Evolutionary conservation across 2,329 filamentous ascomycete species (phyloP).

Genomic region (Ophiostoma sp.): DNA sequence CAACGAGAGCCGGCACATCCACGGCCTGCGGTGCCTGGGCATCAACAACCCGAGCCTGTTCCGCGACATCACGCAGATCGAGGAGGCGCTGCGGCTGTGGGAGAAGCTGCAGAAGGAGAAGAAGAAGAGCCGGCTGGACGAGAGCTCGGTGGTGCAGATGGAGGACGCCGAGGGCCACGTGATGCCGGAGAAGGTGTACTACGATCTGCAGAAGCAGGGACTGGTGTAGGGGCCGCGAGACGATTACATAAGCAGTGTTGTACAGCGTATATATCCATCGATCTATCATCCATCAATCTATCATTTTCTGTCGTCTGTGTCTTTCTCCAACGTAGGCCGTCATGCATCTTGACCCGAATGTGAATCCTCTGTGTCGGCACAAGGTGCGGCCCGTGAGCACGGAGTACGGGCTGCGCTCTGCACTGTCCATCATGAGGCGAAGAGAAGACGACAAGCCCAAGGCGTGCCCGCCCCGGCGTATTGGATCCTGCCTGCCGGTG

Average conservation of each 20-base stretch:
- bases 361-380: background rate
- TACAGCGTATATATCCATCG: background rate
- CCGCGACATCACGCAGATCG: slow-evolving; percentile 86
- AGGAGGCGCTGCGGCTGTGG: slow-evolving; percentile 83
- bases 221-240: slow-evolving; percentile 51
- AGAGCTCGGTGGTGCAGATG: slow-evolving; percentile 92
- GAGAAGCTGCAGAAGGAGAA: slow-evolving; percentile 86
- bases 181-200: slow-evolving; percentile 98
- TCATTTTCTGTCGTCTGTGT: too few species aligned
- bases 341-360: too few species aligned
- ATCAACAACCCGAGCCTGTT: slow-evolving; percentile 89
- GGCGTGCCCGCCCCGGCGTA: too few species aligned
- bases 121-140: slow-evolving; percentile 67
- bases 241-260: background rate
- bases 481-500: too few species aligned
- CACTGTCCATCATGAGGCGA: background rate
- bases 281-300: background rate
- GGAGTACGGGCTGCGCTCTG: too few species aligned
- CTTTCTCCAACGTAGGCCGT: too few species aligned
- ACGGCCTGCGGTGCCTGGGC: slow-evolving; percentile 87
- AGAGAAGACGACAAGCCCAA: background rate
- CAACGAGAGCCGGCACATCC: slow-evolving; percentile 86
- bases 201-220: slow-evolving; percentile 89
- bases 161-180: slow-evolving; percentile 96
- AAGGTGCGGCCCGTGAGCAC: background rate